phyloP scores from a whole-genome alignment of 1,284 basidiomycete species.

The Trametes polyzona region DNA sequence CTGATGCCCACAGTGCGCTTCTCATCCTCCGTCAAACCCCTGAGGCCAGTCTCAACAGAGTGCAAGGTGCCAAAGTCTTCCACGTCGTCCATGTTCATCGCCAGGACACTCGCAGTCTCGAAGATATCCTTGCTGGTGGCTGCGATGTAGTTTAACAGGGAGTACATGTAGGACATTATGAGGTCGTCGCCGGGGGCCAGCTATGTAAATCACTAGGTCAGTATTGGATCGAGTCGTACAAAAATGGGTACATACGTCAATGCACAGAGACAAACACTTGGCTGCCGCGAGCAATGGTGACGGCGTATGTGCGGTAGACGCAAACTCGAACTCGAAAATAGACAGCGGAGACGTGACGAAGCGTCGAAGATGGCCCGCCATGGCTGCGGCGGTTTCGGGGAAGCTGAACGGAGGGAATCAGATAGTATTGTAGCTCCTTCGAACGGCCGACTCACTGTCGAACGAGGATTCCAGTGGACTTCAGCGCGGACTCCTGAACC shows the following conservation, averaged over 20 bases:
- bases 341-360: constrained; percentile 89
- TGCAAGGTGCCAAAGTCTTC: constrained; percentile 53
- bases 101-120: constrained; percentile 53
- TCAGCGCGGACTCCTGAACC: constrained; percentile 86
- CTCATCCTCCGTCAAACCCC: constrained; percentile 81
- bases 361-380: constrained; percentile 83
- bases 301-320: constrained; percentile 71
- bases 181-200: constrained; percentile 88
- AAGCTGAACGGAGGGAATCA: constrained; percentile 54
- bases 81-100: constrained; percentile 32
- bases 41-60: constrained; percentile 62
- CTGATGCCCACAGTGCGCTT: constrained; percentile 85
- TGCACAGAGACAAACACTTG: constrained; percentile 88
- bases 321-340: constrained; percentile 87
- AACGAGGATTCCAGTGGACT: constrained; percentile 79
- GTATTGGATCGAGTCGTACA: background rate
- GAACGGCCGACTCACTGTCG: constrained; percentile 81
- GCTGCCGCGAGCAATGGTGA: constrained; percentile 85
- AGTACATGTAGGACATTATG: constrained; percentile 95
- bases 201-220: constrained; percentile 39
- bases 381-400: constrained; percentile 74
- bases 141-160: constrained; percentile 89
- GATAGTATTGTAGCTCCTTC: background rate
- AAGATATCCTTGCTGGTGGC: constrained; percentile 77
- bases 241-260: constrained; percentile 58